Conservation (phyloP, 306 rosid genomes). For the Quercus variabilis region DNA sequence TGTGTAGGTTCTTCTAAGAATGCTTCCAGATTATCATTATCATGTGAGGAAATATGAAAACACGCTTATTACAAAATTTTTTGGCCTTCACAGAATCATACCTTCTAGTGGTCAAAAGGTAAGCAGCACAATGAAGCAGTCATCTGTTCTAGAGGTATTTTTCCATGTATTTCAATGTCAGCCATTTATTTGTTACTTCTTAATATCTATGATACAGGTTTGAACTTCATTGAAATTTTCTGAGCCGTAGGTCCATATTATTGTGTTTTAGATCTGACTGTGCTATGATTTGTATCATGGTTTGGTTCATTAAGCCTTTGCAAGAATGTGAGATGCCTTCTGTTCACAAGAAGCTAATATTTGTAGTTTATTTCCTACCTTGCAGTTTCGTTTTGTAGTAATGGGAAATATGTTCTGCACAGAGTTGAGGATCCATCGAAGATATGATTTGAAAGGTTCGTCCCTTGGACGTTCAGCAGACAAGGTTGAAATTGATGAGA, state of each 20-base stretch:
- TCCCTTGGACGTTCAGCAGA: conserved; percentile 96
- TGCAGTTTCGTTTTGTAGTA: conserved; percentile 97
- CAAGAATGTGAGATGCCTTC: conserved; percentile 22
- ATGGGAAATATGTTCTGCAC: conserved; percentile 99
- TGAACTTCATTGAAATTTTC: neutral
- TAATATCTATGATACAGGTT: conserved; percentile 3
- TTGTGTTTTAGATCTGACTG: conserved; percentile 4
- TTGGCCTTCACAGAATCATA: conserved; percentile 97
- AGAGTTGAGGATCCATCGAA: conserved; percentile 89
- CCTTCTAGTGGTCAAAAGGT: conserved; percentile 99
- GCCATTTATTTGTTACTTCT: conserved; percentile 4
- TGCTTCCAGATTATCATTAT: conserved; percentile 97
- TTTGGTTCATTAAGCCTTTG: conserved; percentile 14
- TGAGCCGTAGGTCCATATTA: neutral
- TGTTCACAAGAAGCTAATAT: conserved; percentile 24
- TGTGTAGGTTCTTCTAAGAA: conserved; percentile 82
- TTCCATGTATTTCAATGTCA: conserved; percentile 8
- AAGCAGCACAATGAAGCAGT: conserved; percentile 12
- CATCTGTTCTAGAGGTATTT: conserved; percentile 4
- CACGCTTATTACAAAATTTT: conserved; percentile 88
- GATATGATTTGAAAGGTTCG: conserved; percentile 96
- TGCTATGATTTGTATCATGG: conserved; percentile 3
- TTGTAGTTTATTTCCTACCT: conserved; percentile 15
- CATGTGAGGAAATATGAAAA: conserved; percentile 90
- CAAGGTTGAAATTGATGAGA: conserved; percentile 95